Evolutionary conservation across 176 grass and related monocot species (phyloP), one percentile per base, ranked within the genome.

Genomic region (Oryza glaberrima): DNA sequence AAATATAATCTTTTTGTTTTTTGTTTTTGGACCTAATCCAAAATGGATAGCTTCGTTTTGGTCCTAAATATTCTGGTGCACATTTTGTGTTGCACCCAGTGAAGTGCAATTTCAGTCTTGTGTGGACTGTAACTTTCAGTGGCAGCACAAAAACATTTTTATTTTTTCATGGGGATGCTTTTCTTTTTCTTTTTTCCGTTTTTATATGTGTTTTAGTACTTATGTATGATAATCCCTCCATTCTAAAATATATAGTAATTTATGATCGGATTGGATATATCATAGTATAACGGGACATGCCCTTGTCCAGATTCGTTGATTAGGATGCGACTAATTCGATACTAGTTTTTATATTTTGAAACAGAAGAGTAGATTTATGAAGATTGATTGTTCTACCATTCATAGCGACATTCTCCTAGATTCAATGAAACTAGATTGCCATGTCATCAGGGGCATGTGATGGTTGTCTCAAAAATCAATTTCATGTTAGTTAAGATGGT

Each of bases 21-120:
- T 56, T 56, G 52, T 56, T n/a, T 83, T 83, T 75, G 75, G 84
- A 90, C 88, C 84, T 80, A 87, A 90, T 87, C 88, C 80, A 83
- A 79, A 34, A 73, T 6, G 75, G 69, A 82, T 70, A 83, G 80
- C 48, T 66, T 86, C 75, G 65, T 65, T 65, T 64, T 69, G 67
- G 78, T 73, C 14, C 22, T 77, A 86, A 86, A 90, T 87, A 76
- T 87, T 76, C 78, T 61, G 48, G 72, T 40, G 78, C 32, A 77
- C 85, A 52, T 46, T 85, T 65, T 76, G 43, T 69, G 17, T 34
- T 68, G 69, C 69, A 38, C 81, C 35, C 75, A 45, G 32, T 67
- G 19, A 43, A 51, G 17, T 45, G 76, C 17, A 77, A 43, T 75
- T 15, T 51, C 38, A 11, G 19, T 46, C 22, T 40, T 46, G n/a